Evolutionary conservation across 176 grass and related monocot species (phyloP), one percentile per base, ranked within the genome.

Genomic region (Thinopyrum elongatum): DNA sequence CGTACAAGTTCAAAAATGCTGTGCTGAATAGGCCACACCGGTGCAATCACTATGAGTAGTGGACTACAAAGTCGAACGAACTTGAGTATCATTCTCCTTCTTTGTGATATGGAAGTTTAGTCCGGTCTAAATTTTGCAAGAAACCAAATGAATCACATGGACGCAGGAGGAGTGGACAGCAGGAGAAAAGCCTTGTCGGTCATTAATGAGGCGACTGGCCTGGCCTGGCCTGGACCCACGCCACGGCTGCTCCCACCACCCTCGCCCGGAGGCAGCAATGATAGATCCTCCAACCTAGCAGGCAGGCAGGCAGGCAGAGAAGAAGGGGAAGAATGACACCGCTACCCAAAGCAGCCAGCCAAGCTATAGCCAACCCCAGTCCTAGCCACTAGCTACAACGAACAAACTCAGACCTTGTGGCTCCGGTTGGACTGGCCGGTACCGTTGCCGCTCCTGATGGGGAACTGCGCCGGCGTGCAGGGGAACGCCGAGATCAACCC

Each of bases 401-500:
- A 22, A 58, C 16, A 14, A 46, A 41, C 58, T 10, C 8, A 10
- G 14, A 26, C 33, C 36, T 63, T 1, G 77, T 77, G 70, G 36
- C n/a, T 3, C 59, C 38, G 79, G 27, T 14, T 46, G n/a, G 53
- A 61, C 30, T 71, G 63, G 71, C 71, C 44, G 33, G 47, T 42
- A 49, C 10, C 64, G 13, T 15, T 62, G 69, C 19, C 68, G 62
- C 39, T 83, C 74, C 66, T 72, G 86, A 95, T 95, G 93, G 93
- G 93, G 83, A 92, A 83, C 47, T 95, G 93, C 90, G 79, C 69
- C 49, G 90, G 88, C 62, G 90, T 91, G 44, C 66, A 88, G 78
- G 80, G 91, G 46, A 92, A 90, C 83, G 93, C 88, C 19, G 93
- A 95, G 93, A 95, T 91, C 86, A 91, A 90, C 86, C 93, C 90